Evolutionary conservation across 768 basidiomycete species (phyloP), one percentile per base, ranked within the genome.

Genomic region (Leccinum obscurum): DNA sequence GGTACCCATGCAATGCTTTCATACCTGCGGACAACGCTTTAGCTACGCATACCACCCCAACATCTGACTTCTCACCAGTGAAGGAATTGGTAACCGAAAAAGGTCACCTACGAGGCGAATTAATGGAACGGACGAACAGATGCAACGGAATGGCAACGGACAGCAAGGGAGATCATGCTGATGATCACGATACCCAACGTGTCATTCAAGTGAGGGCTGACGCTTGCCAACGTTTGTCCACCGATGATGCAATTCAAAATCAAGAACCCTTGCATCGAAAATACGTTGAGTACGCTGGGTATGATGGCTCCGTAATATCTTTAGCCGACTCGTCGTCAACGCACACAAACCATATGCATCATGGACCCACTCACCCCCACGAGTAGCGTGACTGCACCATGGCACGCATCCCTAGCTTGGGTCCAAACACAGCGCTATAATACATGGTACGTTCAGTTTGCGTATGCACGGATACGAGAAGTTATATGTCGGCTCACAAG

Each of bases 1-100:
- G 92, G 92, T n/a, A 93, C 75, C 91, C 92, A 93, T 0, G 86
- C 82, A 6, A 89, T 56, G 11, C 83, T 80, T 69, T 92, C 92
- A 64, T 89, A 93, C 87, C 89, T 78, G 77, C 54, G 20, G 10
- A 10, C 55, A 52, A 52, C 55, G 48, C 11, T 54, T 55, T n/a
- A 57, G 44, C 26, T 24, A 20, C 28, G n/a, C 20, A n/a, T 49
- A 20, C 17, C 37, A 6, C 28, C 3, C 20, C 49, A 28, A 46
- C 7, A 2, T 11, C n/a, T 35, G n/a, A 9, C 41, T 35, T 65
- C 74, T 32, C 59, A 83, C 85, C 81, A 78, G 60, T 83, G 77
- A 77, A 93, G 62, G 75, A 90, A 67, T 78, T 76, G 78, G 70
- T 84, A 83, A 6, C 87, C 88, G 63, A 80, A 86, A 68, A 90